Conservation (phyloP, 768 basidiomycete species). For the Sarcodon sp. region DNA sequence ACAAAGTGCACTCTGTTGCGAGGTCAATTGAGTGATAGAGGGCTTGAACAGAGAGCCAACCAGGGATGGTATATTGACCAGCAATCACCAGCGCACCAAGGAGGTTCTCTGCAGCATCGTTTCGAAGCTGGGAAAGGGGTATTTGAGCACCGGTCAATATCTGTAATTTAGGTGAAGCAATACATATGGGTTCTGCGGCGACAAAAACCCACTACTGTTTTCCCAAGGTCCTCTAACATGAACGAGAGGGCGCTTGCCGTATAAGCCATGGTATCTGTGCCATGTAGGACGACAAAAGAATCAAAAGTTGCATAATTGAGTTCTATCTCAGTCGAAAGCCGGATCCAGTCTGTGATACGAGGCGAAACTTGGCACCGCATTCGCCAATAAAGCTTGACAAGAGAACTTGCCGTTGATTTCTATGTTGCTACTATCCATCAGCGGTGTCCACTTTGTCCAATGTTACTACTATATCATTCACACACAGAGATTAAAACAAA, state of each 20-base stretch:
- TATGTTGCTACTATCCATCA: constrained; percentile 84
- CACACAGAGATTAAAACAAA: neutral
- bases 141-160: constrained; percentile 92
- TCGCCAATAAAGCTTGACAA: neutral
- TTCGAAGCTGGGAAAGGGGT: constrained; percentile 80
- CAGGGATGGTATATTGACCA: constrained; percentile 86
- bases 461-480: constrained; percentile 4
- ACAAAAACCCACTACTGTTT: constrained; percentile 55
- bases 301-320: constrained; percentile 81
- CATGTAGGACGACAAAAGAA: constrained; percentile 84
- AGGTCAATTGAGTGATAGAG: neutral
- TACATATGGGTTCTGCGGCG: neutral
- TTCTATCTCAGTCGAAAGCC: constrained; percentile 86
- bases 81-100: constrained; percentile 84
- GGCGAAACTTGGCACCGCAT: constrained; percentile 1
- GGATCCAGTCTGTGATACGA: constrained; percentile 61
- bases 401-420: constrained; percentile 52
- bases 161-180: constrained; percentile 20
- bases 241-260: constrained; percentile 85
- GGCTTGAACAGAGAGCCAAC: constrained; percentile 21
- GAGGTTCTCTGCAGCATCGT: constrained; percentile 89
- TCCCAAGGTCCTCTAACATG: constrained; percentile 84
- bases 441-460: constrained; percentile 59
- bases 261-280: constrained; percentile 89
- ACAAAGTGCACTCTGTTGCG: constrained; percentile 64